A percentile compares a stretch with the other conserved stretches of the same genome.
Conservation (phyloP, 495 filamentous ascomycete genomes). For the Tetracladium setigerum region DNA sequence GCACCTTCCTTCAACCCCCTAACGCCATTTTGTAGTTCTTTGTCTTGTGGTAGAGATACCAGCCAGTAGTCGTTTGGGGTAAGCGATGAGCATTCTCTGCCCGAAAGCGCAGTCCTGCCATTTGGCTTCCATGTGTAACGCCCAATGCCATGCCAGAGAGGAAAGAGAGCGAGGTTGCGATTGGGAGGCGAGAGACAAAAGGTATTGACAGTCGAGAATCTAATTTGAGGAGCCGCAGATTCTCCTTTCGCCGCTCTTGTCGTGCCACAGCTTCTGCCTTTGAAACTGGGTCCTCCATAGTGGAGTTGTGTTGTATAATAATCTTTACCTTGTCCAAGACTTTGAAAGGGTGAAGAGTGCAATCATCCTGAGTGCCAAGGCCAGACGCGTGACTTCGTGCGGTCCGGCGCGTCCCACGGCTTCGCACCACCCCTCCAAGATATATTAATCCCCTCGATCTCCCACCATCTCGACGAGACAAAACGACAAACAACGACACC, state of each 20-base stretch:
- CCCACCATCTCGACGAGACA: too few relatives aligned
- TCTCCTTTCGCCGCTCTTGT: conserved; percentile 22
- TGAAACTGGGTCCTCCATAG: conserved; percentile 7
- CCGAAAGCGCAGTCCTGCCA: conserved; percentile 72
- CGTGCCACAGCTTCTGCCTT: conserved; percentile 6
- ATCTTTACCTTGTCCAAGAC: not conserved
- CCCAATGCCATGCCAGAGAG: conserved; percentile 62
- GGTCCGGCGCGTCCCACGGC: not conserved
- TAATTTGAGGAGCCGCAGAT: conserved; percentile 20
- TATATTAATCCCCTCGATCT: not conserved
- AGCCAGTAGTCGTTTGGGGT: conserved; percentile 70
- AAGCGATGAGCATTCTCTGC: conserved; percentile 93
- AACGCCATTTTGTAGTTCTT: conserved; percentile 83
- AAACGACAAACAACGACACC: too few relatives aligned
- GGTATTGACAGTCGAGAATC: conserved; percentile 57
- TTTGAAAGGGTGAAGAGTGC: not conserved
- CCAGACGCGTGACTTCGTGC: not conserved
- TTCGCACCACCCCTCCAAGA: not conserved
- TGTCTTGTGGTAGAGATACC: conserved; percentile 96
- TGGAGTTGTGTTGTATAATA: not conserved
- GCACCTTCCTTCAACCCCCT: conserved; percentile 71
- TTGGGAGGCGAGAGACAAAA: conserved; percentile 54
- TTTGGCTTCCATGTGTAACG: conserved; percentile 60
- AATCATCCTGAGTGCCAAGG: not conserved
- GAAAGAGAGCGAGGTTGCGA: conserved; percentile 51